Evolutionary conservation across 2,329 filamentous ascomycete genomes (phyloP).

Genomic region (Phialophora macrospora): DNA sequence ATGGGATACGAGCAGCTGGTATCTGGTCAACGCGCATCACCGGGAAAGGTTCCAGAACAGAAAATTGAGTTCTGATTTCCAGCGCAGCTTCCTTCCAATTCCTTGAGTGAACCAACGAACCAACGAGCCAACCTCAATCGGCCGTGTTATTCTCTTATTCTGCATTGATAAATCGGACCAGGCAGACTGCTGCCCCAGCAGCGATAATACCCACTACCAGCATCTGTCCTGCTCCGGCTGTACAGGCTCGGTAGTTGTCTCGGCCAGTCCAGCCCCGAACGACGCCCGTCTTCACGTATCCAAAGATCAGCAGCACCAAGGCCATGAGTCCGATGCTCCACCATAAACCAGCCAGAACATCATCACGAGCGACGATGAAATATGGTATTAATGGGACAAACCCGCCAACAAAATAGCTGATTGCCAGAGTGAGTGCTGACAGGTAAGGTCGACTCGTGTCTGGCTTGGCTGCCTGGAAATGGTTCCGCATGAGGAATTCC

Average conservation of each 20-base stretch:
- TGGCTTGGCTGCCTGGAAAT: conserved; percentile 32
- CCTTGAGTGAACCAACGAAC: background rate
- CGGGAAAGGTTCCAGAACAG: conserved; percentile 3
- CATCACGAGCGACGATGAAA: conserved; percentile 47
- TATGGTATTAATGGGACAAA: conserved; percentile 60
- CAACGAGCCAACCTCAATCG: background rate
- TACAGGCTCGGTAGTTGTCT: conserved; percentile 57
- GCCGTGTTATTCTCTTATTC: conserved; percentile 8
- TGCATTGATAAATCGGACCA: conserved; percentile 43
- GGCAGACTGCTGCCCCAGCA: conserved; percentile 67
- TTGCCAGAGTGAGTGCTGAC: conserved; percentile 47
- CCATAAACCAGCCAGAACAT: conserved; percentile 51
- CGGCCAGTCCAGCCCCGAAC: conserved; percentile 52
- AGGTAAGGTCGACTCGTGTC: conserved; percentile 52
- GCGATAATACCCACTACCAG: conserved; percentile 68
- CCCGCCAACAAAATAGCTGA: conserved; percentile 47
- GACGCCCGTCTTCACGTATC: conserved; percentile 57
- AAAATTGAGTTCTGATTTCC: background rate
- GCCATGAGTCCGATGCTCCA: conserved; percentile 59
- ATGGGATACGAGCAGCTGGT: background rate
- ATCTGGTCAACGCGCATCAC: conserved; percentile 10
- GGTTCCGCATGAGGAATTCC: conserved; percentile 35
- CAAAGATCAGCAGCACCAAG: conserved; percentile 57
- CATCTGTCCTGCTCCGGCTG: conserved; percentile 68
- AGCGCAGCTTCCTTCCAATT: background rate